Evolutionary conservation across 169 alveolate species (phyloP), one percentile per base, ranked within the genome.

Genomic region (Eimeria tenella): DNA sequence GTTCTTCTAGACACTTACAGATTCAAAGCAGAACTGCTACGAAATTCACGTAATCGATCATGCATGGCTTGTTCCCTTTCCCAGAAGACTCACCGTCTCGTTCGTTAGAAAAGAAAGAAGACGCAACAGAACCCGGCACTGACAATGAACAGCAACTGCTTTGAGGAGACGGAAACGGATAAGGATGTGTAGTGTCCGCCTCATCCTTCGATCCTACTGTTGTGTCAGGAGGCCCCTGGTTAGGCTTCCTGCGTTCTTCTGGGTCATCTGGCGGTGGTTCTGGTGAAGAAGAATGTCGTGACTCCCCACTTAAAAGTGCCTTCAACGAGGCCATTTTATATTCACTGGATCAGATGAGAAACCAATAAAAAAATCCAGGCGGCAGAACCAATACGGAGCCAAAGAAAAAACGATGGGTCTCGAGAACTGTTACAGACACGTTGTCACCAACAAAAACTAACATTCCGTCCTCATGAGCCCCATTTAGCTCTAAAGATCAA

Each of bases 251-350:
- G 42, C 42, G 42, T 31, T 31, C 42, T 31, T 31, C 42, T 1
- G 42, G 42, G 42, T 31, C 42, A 31, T 31, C 42, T 31, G 42
- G 42, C 42, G 42, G 42, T 31, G 42, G 42, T 31, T 31, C 42
- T 31, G 42, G 42, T 31, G 74, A 65, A 6, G 74, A 65, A 17
- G 74, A n/a, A 65, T 9, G 49, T 25, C 74, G 74, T 17, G 74
- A 49, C 65, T 77, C 87, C n/a, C 62, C 65, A 25, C 68, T 49
- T 8, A 50, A 50, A 15, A 17, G 68, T 6, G 87, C 87, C 31
- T 77, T 77, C 87, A 23, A 17, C 42, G 87, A 77, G 8, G 53
- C 87, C 87, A 77, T 77, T 55, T 77, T 77, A 50, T 77, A 77
- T 31, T 77, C 87, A 53, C 87, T 77, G 87, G 50, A 49, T 5